Conservation (phyloP, 1,284 basidiomycete genomes). For the Fomitopsis schrenkii region DNA sequence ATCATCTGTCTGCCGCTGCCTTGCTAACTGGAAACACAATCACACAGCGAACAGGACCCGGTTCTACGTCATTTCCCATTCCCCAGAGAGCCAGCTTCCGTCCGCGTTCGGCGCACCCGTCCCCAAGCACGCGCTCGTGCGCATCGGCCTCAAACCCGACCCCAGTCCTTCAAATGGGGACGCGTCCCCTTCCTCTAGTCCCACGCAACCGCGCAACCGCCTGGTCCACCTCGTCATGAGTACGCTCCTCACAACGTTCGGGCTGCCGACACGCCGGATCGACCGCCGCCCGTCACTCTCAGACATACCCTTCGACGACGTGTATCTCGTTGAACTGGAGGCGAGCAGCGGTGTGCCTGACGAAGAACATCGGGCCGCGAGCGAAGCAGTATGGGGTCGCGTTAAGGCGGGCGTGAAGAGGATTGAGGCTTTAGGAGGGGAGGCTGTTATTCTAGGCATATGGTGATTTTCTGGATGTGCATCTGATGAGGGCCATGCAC, state of each 20-base stretch:
- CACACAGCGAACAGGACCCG: conserved; percentile 57
- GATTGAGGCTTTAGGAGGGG: conserved; percentile 30
- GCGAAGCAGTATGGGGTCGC: conserved; percentile 22
- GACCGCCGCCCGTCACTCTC: conserved; percentile 57
- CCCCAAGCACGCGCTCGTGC: conserved; percentile 36
- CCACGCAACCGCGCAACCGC: conserved; percentile 10
- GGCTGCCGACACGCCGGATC: conserved; percentile 40
- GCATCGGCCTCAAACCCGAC: conserved; percentile 20
- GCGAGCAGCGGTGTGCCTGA: conserved; percentile 13
- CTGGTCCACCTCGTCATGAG: conserved; percentile 22
- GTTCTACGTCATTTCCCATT: conserved; percentile 51
- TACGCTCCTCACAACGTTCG: conserved; percentile 29
- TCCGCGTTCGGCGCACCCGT: conserved; percentile 10
- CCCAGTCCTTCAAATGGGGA: not conserved
- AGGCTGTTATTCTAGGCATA: conserved; percentile 26
- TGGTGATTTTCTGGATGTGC: conserved; percentile 19
- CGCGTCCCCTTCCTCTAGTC: not conserved
- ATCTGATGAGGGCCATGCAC: not conserved
- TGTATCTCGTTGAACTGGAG: conserved; percentile 41
- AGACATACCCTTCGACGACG: conserved; percentile 47
- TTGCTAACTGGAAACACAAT: conserved; percentile 1
- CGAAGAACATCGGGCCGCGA: conserved; percentile 7
- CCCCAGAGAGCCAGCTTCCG: conserved; percentile 22
- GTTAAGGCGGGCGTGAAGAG: conserved; percentile 34
- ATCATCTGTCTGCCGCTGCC: not conserved